These are phyloP conservation scores for Cicer cuneatum DNA, from an alignment of 306 rosid genomes.

Conservation along the genomic window DNA sequence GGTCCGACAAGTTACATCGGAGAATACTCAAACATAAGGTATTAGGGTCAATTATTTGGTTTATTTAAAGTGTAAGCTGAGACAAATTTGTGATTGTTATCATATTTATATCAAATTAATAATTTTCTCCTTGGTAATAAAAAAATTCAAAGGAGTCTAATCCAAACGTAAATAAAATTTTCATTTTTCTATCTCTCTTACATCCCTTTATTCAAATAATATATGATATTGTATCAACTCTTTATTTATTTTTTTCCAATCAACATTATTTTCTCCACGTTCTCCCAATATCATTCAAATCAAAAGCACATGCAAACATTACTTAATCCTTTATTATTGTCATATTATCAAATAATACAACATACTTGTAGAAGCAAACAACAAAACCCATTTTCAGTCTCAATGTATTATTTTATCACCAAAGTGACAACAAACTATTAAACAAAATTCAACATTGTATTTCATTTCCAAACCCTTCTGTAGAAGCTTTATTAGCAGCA, in stretches of 20 bases:
- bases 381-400: constrained; percentile 26
- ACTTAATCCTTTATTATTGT: constrained; percentile 15
- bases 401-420: constrained; percentile 24
- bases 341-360: constrained; percentile 4
- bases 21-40: no score
- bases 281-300: background rate
- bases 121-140: no score
- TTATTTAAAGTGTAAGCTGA: no score
- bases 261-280: background rate
- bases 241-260: background rate
- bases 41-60: no score
- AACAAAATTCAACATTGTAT: constrained; percentile 54
- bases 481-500: constrained; percentile 56
- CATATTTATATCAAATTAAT: no score
- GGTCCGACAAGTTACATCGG: no score
- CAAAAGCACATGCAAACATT: constrained; percentile 5
- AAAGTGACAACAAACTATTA: constrained; percentile 11
- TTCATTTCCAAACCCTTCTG: constrained; percentile 60
- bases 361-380: constrained; percentile 29
- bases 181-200: background rate
- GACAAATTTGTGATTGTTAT: no score
- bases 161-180: no score
- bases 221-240: background rate
- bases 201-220: background rate
- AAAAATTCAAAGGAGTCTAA: no score